Evolutionary conservation across 2,329 filamentous ascomycete species (phyloP), one percentile per base, ranked within the genome.

Genomic region (Fusarium agapanthi): DNA sequence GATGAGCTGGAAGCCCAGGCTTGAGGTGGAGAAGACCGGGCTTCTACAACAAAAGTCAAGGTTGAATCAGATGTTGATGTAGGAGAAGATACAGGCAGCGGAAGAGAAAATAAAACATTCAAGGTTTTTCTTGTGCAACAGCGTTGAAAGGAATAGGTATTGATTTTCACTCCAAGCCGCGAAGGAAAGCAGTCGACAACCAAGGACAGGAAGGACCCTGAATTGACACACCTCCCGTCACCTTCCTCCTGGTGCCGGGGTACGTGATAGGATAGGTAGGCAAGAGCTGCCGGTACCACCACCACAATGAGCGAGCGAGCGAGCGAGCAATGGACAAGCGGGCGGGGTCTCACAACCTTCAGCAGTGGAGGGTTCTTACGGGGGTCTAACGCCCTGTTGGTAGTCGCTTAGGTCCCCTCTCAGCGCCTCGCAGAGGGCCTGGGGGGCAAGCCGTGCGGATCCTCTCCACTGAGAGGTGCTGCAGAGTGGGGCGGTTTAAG

Each of bases 181-280:
- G 47, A 61, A 55, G 43, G 37, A 47, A 64, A 54, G 67, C 41
- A 65, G 60, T 66, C 56, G 30, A 60, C 58, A 40, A 47, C 43
- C 43, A 44, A 44, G 34, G 48, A 35, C 32, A 67, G 30, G 60
- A 35, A 66, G 65, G 66, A 76, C 75, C 75, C 75, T 77, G 75
- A 76, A 76, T 76, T 77, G 75, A 59, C 65, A 72, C 70, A 41
- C 53, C 45, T 74, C 54, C 54, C 54, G 24, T 48, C 54, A 26
- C 32, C 54, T 48, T 69, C 71, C 51, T 76, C 59, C 60, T 66
- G 65, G 35, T 63, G 65, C 65, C 60, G 58, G 40, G 51, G 24
- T 55, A 37, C 14, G 24, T 48, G 43, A 62, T 68, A 41, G 51
- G 35, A 45, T 48, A 35, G 63, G 63, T 48, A 35, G 63, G 63